Evolutionary conservation across 2,329 filamentous ascomycete species (phyloP).

Genomic region (Colletotrichum limetticola): DNA sequence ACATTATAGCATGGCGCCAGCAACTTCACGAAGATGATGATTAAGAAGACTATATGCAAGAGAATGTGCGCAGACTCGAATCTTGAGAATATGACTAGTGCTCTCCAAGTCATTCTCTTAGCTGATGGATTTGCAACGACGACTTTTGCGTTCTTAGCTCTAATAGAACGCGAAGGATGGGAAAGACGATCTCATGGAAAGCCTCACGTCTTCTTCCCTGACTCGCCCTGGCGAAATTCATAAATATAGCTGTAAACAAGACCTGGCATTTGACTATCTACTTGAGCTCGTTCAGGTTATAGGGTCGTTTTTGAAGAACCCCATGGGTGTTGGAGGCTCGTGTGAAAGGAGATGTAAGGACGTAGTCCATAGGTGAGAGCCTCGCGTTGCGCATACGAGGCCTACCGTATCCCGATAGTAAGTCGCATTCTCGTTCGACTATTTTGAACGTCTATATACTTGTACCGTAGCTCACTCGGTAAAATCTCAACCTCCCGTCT

Average conservation of each 20-base stretch:
- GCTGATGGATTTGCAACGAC: neutral
- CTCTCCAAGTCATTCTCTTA: neutral
- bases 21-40: too few species aligned
- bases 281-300: neutral
- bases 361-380: too few species aligned
- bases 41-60: too few species aligned
- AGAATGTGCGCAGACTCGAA: neutral
- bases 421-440: too few species aligned
- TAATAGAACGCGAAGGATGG: neutral
- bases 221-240: neutral
- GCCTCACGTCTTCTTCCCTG: neutral
- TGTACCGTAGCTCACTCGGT: too few species aligned
- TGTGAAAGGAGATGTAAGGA: too few species aligned
- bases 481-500: too few species aligned
- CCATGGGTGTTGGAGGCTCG: neutral
- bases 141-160: neutral
- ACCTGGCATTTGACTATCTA: neutral
- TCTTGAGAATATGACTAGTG: neutral
- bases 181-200: neutral
- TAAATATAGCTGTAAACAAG: neutral
- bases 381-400: too few species aligned
- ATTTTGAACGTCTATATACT: too few species aligned
- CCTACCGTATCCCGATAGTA: too few species aligned
- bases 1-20: too few species aligned
- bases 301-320: neutral